These are phyloP conservation scores for Bifiguratus adelaidae DNA, from an alignment of 192 early-diverging fungal genomes.

Conservation along the genomic window DNA sequence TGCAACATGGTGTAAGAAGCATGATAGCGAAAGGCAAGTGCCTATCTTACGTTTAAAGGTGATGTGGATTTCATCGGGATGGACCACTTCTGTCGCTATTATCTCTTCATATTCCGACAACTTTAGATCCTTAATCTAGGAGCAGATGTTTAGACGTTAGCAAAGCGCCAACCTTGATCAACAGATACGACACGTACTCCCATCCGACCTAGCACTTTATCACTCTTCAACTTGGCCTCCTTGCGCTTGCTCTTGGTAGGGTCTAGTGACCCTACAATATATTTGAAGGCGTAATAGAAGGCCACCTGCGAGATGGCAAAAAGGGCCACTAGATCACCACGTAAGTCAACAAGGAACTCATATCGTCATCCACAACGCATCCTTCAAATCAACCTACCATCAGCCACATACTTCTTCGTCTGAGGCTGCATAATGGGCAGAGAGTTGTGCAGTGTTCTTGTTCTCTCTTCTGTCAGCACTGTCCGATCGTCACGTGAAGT, in stretches of 20 bases:
- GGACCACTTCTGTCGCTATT: constrained; percentile 89
- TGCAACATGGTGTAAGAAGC: constrained; percentile 6
- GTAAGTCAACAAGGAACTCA: neutral
- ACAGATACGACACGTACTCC: constrained; percentile 32
- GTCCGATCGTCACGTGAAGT: no score
- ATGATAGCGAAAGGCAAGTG: neutral
- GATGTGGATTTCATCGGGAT: constrained; percentile 83
- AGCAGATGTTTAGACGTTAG: neutral
- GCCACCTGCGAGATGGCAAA: constrained; percentile 85
- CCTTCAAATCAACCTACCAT: constrained; percentile 10
- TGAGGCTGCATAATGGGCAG: constrained; percentile 13
- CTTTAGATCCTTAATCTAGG: constrained; percentile 52
- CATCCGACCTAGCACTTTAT: constrained; percentile 52
- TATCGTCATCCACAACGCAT: neutral
- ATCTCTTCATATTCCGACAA: constrained; percentile 89
- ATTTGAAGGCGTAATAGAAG: constrained; percentile 82
- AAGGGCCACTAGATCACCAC: constrained; percentile 38
- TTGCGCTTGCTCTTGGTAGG: constrained; percentile 57
- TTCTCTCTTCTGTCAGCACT: no score
- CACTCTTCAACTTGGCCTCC: constrained; percentile 67
- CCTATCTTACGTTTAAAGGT: constrained; percentile 58
- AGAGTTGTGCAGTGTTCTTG: no score
- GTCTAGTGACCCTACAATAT: constrained; percentile 65
- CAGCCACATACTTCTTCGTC: constrained; percentile 26
- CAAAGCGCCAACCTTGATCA: constrained; percentile 4